Evolutionary conservation across 768 basidiomycete genomes (phyloP).

Genomic region (Boletus eberwhitei): DNA sequence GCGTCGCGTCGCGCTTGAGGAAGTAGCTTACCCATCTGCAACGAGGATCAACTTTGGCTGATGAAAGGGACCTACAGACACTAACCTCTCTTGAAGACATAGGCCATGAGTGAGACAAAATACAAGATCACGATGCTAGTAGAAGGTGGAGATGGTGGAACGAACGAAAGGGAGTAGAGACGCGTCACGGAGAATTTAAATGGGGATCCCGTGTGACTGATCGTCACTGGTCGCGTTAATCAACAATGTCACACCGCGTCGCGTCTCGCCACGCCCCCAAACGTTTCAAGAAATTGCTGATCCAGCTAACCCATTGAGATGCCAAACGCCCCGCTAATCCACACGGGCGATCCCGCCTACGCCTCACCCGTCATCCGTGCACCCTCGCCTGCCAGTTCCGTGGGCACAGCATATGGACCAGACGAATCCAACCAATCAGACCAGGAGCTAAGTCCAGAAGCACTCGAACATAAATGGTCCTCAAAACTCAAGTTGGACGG

Average conservation of each 20-base stretch:
- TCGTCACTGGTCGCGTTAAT: slow-evolving; percentile 30
- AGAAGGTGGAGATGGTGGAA: slow-evolving; percentile 23
- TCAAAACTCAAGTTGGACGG: slow-evolving; percentile 33
- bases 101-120: slow-evolving; percentile 37
- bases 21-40: slow-evolving; percentile 45
- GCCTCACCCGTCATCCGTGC: slow-evolving; percentile 45
- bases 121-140: slow-evolving; percentile 1
- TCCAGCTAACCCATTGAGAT: slow-evolving; percentile 8
- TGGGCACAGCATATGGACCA: slow-evolving; percentile 44
- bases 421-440: slow-evolving; percentile 46
- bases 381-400: slow-evolving; percentile 45
- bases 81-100: slow-evolving; percentile 59
- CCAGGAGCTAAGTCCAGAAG: slow-evolving; percentile 34
- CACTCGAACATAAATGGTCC: slow-evolving; percentile 36
- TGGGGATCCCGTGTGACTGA: slow-evolving; percentile 23
- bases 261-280: not conserved
- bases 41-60: slow-evolving; percentile 3
- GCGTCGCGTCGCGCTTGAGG: slow-evolving; percentile 20
- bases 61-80: not conserved
- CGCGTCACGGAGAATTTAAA: slow-evolving; percentile 34
- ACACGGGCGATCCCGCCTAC: slow-evolving; percentile 37
- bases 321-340: slow-evolving; percentile 31
- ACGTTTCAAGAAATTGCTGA: not conserved
- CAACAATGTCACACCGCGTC: slow-evolving; percentile 35
- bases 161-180: slow-evolving; percentile 14